Conservation (phyloP, 2,329 filamentous ascomycete genomes). For the Verticillium tricorpus region DNA sequence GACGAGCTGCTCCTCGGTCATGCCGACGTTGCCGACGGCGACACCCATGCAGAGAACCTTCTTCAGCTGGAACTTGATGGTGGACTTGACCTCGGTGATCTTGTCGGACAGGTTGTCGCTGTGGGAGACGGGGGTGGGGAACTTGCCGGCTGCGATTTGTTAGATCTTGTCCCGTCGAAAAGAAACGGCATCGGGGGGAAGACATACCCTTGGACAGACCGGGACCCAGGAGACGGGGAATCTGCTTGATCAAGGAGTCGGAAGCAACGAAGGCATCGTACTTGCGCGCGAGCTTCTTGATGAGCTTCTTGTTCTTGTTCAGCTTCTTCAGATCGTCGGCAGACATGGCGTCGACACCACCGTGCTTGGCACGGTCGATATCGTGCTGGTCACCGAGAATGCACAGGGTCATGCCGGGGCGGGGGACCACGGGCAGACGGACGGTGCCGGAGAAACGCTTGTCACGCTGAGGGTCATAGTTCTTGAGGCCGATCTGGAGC, state of each 20-base stretch:
- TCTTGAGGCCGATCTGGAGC: constrained; percentile 92
- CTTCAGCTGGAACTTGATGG: constrained; percentile 99
- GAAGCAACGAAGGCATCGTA: constrained; percentile 99
- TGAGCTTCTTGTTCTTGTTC: constrained; percentile 99
- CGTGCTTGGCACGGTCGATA: constrained; percentile 99
- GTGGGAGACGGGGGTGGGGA: constrained; percentile 98
- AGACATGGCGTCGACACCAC: constrained; percentile 97
- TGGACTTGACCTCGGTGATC: constrained; percentile 99
- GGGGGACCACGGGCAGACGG: constrained; percentile 86
- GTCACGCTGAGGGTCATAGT: constrained; percentile 99
- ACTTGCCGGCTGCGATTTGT: constrained; percentile 78
- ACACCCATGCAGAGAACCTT: constrained; percentile 99
- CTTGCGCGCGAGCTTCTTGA: constrained; percentile 99
- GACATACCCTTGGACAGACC: constrained; percentile 91
- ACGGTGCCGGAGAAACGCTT: constrained; percentile 99
- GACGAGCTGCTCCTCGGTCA: constrained; percentile 93
- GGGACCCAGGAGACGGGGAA: constrained; percentile 97
- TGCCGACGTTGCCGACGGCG: constrained; percentile 96
- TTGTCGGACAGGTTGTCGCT: constrained; percentile 87
- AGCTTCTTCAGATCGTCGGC: constrained; percentile 99
- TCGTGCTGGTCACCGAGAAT: constrained; percentile 80
- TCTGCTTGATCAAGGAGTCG: constrained; percentile 98
- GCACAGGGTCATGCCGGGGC: constrained; percentile 87
- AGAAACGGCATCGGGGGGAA: not conserved
- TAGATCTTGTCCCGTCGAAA: constrained; percentile 14